phyloP scores from a whole-genome alignment of 108 stramenopile genomes.

The Skeletonema costatum region DNA sequence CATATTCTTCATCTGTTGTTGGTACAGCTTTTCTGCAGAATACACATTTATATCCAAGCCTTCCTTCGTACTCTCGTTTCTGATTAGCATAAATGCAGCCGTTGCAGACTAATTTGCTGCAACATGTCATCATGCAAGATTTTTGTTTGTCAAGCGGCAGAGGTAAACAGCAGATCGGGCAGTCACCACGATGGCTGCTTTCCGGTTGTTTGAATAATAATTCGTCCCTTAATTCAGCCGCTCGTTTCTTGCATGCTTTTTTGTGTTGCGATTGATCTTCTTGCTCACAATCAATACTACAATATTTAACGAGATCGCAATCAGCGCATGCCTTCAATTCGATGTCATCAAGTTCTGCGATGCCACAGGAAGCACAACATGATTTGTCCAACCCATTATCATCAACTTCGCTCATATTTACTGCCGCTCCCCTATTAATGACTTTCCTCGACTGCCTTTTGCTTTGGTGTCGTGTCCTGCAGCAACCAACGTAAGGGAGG shows the following conservation, averaged over 20 bases:
- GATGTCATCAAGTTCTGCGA: too few relatives aligned
- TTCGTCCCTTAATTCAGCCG: neutral
- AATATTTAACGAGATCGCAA: too few relatives aligned
- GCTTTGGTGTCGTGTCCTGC: too few relatives aligned
- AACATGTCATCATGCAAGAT: neutral
- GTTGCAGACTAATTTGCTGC: neutral
- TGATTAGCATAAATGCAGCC: neutral
- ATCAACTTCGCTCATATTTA: too few relatives aligned
- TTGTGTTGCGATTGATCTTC: too few relatives aligned
- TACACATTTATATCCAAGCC: neutral
- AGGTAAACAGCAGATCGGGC: neutral
- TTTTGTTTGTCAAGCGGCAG: neutral
- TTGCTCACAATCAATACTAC: too few relatives aligned
- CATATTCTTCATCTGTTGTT: neutral
- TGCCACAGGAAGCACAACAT: too few relatives aligned
- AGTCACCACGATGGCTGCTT: neutral
- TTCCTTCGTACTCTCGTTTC: neutral
- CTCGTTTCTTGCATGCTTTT: neutral
- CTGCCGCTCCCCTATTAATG: too few relatives aligned
- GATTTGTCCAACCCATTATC: too few relatives aligned
- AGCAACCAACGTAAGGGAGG: too few relatives aligned
- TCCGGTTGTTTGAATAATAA: neutral
- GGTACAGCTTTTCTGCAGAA: neutral
- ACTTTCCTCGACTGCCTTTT: too few relatives aligned
- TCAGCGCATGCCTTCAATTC: too few relatives aligned